Evolutionary conservation across 129 eudicot genomes (phyloP), one percentile per base, ranked within the genome.

Genomic region (Smallanthus sonchifolius): DNA sequence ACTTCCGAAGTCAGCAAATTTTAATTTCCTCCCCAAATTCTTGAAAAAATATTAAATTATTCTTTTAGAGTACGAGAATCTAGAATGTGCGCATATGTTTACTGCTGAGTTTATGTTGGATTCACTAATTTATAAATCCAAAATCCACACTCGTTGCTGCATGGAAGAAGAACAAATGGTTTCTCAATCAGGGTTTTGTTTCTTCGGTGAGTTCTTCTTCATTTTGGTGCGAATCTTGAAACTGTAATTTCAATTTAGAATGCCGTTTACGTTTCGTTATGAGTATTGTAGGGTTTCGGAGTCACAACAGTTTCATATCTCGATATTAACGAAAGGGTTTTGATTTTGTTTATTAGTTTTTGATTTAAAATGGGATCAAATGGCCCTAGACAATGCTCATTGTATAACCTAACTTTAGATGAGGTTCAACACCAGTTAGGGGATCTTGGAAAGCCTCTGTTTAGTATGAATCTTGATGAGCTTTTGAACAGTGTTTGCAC

Each of bases 401-500:
- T 88, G 82, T 89, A 85, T 80, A 76, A 80, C 83, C 85, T 89
- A 57, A 87, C 93, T 14, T 84, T 92, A 17, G 81, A 80, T 68
- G 93, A 92, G 81, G 89, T 92, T 16, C 83, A 89, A 67, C 82
- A 71, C 35, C 97, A 88, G 24, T 84, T 86, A 69, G 94, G 91
- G 43, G 79, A 83, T 63, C 77, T 92, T 65, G 91, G 96, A 16
- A 92, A 87, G 56, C 94, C 94, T 36, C 68, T 89, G 37, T 82
- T 86, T 30, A 89, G 96, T 72, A 86, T 92, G 93, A 89, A 89
- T 60, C 85, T 92, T 70, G 94, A 89, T 68, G 94, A 92, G 83
- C 80, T 92, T 55, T 77, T 92, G 10, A 85, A 81, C 72, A 89
- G 75, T 77, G 82, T 89, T 35, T 86, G 86, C 82, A 67, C 77